Evolutionary conservation across 352 stramenopile species (phyloP), one percentile per base, ranked within the genome.

Genomic region (Phytophthora foliorum): DNA sequence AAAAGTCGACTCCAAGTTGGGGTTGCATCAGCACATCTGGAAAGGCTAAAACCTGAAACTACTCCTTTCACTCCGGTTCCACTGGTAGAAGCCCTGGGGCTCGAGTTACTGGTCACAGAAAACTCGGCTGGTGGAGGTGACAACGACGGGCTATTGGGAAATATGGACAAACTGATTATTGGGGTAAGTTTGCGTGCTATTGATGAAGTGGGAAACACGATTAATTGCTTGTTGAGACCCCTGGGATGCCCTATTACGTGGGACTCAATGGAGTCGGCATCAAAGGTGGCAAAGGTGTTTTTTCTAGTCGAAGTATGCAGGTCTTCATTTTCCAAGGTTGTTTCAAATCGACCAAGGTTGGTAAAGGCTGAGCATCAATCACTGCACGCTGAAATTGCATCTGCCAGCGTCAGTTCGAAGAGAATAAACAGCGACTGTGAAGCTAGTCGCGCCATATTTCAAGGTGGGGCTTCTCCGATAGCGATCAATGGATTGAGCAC

Each of bases 261-360:
- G 63, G n/a, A 56, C 14, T 19, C 38, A 57, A 62, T 38, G 21
- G 19, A 24, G 21, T 38, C 58, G 25, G 24, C 11, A 16, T n/a
- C 57, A 29, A 57, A 49, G 6, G 39, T 13, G 42, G 27, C 50
- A 17, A 50, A 45, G 38, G 48, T 19, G 17, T 44, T 44, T 24
- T 83, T 87, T 58, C 60, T 64, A 16, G 67, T 81, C 53, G 77
- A 89, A 55, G 41, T 69, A 29, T 78, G 66, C 38, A 45, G 51
- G 9, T 32, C 54, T 44, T 25, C 38, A 11, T 65, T 67, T 24
- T 80, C 67, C 1, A 65, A 57, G 8, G 68, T 45, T 39, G 38
- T 81, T 41, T 57, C 56, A 19, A 68, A 59, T 53, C 58, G 45
- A 27, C 66, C 53, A 22, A 57, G 52, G 2, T 48, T 74, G n/a